A percentile compares a stretch with the other conserved stretches of the same genome.
Conservation (phyloP, 78 protist species). For the Fonticula alba region DNA sequence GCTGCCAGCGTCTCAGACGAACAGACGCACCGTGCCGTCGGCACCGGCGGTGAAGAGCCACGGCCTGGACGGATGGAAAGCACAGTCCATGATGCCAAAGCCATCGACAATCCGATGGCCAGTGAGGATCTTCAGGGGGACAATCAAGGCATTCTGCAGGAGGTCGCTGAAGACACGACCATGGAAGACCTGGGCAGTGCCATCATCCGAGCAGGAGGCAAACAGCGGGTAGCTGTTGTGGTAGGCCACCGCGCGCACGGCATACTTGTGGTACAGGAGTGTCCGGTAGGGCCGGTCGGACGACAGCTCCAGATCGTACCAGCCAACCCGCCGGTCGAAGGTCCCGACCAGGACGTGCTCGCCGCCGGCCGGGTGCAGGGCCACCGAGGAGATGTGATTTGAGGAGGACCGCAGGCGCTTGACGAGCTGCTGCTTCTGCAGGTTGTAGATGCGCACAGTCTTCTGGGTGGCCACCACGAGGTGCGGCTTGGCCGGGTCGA, state of each 20-base stretch:
- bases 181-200: slow-evolving; percentile 69
- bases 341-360: slow-evolving; percentile 72
- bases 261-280: slow-evolving; percentile 63
- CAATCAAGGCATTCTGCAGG: slow-evolving; percentile 71
- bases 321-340: slow-evolving; percentile 61
- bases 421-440: slow-evolving; percentile 37
- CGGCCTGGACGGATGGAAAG: slow-evolving; percentile 86
- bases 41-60: slow-evolving; percentile 86
- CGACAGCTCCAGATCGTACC: slow-evolving; percentile 90
- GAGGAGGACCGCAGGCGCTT: slow-evolving; percentile 40
- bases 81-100: slow-evolving; percentile 49
- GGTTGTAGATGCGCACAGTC: slow-evolving; percentile 52
- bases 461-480: slow-evolving; percentile 67
- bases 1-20: too few relatives aligned
- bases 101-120: slow-evolving; percentile 36
- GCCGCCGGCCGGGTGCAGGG: slow-evolving; percentile 69
- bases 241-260: slow-evolving; percentile 62
- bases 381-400: slow-evolving; percentile 53
- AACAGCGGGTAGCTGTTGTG: slow-evolving; percentile 75
- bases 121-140: slow-evolving; percentile 75
- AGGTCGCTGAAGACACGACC: slow-evolving; percentile 55
- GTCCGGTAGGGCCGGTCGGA: slow-evolving; percentile 70
- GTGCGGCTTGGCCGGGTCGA: slow-evolving; percentile 87
- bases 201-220: slow-evolving; percentile 78
- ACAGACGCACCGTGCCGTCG: slow-evolving; percentile 53